phyloP scores from a whole-genome alignment of 495 filamentous ascomycete species.

The Talaromyces stipitatus region DNA sequence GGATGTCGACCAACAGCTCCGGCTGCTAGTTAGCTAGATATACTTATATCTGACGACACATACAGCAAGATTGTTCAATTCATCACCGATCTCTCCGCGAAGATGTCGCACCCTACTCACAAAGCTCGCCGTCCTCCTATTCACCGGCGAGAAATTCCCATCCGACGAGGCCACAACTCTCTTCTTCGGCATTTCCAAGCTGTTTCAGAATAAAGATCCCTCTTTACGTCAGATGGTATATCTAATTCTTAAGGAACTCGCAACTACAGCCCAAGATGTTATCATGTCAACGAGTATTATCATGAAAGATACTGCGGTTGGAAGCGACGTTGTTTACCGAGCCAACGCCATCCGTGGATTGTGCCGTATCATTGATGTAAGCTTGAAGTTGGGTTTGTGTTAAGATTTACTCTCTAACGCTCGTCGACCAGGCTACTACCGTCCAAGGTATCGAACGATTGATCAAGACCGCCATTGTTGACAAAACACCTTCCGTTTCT shows the following conservation, averaged over 20 bases:
- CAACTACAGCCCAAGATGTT: constrained; percentile 93
- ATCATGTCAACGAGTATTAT: constrained; percentile 99
- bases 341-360: constrained; percentile 95
- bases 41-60: constrained; percentile 4
- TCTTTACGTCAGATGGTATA: constrained; percentile 99
- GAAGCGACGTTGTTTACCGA: constrained; percentile 89
- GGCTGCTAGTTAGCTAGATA: constrained; percentile 13
- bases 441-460: constrained; percentile 97
- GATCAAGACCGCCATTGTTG: constrained; percentile 98
- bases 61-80: constrained; percentile 93
- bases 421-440: constrained; percentile 71
- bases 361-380: constrained; percentile 95
- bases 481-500: constrained; percentile 97
- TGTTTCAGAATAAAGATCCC: constrained; percentile 99
- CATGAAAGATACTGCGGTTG: constrained; percentile 98
- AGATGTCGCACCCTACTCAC: constrained; percentile 93
- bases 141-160: constrained; percentile 95
- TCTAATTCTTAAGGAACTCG: constrained; percentile 93
- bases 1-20: constrained; percentile 1
- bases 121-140: constrained; percentile 93
- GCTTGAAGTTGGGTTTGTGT: constrained; percentile 12
- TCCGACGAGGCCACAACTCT: constrained; percentile 95
- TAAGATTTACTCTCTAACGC: constrained; percentile 9
- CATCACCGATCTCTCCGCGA: constrained; percentile 88
- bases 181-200: constrained; percentile 98